Evolutionary conservation across 306 rosid species (phyloP).

Genomic region (cucumber (Cucumis sativus)): DNA sequence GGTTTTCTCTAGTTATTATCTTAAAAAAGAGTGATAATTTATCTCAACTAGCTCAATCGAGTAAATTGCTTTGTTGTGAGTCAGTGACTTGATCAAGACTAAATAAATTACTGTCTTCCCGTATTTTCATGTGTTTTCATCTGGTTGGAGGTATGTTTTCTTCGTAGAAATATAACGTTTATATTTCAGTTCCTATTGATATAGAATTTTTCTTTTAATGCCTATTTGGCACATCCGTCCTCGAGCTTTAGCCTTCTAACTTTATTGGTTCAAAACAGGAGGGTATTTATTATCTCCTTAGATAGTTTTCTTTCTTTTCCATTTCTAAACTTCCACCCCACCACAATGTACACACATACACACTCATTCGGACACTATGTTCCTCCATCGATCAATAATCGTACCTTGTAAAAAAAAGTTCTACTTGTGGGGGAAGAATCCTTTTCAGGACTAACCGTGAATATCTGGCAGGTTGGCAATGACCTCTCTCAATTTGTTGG

Average conservation of each 20-base stretch:
- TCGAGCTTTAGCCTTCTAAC: neutral
- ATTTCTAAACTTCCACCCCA: neutral
- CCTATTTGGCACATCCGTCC: neutral
- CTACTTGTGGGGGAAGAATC: neutral
- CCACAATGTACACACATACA: too few species aligned
- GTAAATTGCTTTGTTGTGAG: neutral
- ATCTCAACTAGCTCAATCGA: neutral
- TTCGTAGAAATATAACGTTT: neutral
- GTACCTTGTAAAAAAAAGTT: neutral
- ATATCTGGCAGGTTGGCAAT: slow-evolving; percentile 45
- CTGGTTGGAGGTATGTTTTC: neutral
- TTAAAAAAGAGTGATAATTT: neutral
- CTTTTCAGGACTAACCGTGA: neutral
- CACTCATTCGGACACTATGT: neutral
- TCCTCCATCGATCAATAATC: neutral
- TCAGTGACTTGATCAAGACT: neutral
- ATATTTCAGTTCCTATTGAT: neutral
- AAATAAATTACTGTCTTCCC: neutral
- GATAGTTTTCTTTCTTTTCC: neutral
- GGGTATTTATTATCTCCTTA: neutral
- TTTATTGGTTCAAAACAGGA: neutral
- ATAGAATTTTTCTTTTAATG: neutral
- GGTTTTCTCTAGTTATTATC: neutral
- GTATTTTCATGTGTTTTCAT: neutral
- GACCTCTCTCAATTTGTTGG: slow-evolving; percentile 78